These are phyloP conservation scores for Phytophthora sp. DNA, from an alignment of 352 stramenopile genomes.

Conservation along the genomic window DNA sequence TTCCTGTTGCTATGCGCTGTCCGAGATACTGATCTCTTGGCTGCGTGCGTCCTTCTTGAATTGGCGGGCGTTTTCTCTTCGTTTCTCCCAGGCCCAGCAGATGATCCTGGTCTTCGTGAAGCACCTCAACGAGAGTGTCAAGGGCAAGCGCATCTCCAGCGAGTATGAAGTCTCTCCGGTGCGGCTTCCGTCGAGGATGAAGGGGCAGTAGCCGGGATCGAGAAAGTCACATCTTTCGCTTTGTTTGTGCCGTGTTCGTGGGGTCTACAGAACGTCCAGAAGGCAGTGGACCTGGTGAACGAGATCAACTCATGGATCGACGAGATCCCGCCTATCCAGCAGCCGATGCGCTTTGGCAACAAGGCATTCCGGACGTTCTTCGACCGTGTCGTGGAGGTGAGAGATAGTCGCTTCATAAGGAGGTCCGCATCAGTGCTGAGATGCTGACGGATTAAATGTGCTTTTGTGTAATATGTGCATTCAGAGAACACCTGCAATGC, in stretches of 20 bases:
- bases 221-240: background rate
- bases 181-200: conserved; percentile 10
- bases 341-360: conserved; percentile 96
- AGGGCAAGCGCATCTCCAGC: conserved; percentile 61
- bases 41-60: too few relatives aligned
- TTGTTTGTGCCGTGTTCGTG: background rate
- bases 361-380: conserved; percentile 94
- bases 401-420: too few relatives aligned
- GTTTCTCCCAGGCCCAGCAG: conserved; percentile 62
- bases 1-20: background rate
- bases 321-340: conserved; percentile 92
- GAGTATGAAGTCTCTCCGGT: conserved; percentile 73
- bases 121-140: conserved; percentile 82
- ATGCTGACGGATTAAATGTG: background rate
- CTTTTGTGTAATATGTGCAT: conserved; percentile 3
- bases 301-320: conserved; percentile 89
- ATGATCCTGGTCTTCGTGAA: conserved; percentile 87
- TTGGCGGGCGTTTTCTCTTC: conserved; percentile 6
- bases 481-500: conserved; percentile 58
- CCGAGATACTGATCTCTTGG: conserved; percentile 7
- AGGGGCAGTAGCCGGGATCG: background rate
- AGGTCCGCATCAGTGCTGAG: too few relatives aligned
- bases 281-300: conserved; percentile 61
- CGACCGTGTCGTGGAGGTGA: conserved; percentile 78
- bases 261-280: conserved; percentile 70